Evolutionary conservation across 2,329 filamentous ascomycete species (phyloP).

Genomic region (Fusarium pseudonygamai): DNA sequence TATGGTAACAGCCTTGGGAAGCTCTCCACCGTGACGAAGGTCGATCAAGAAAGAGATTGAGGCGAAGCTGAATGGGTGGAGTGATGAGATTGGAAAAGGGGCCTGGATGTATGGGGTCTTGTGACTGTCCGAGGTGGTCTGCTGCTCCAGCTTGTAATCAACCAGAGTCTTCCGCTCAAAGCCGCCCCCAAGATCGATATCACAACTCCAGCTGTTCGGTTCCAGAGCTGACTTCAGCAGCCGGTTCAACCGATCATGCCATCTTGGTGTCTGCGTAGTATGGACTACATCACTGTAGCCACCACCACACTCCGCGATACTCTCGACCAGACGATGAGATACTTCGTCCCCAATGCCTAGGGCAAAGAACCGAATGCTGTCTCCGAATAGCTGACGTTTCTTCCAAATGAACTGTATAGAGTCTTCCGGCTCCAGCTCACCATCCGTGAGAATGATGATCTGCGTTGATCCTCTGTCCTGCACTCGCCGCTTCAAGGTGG

Average conservation of each 20-base stretch:
- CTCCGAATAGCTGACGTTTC: accelerated
- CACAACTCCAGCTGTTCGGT: not conserved
- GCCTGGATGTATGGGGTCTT: not conserved
- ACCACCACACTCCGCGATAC: not conserved
- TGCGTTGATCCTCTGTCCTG: accelerated
- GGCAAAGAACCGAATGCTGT: not conserved
- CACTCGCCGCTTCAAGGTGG: accelerated
- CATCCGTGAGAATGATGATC: not conserved
- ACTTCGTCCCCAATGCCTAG: accelerated
- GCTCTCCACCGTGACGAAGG: accelerated
- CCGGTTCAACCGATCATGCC: accelerated
- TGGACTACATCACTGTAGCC: not conserved
- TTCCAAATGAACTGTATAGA: not conserved
- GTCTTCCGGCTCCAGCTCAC: accelerated
- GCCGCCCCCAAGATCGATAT: accelerated
- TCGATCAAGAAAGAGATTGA: not conserved
- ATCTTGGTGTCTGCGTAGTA: not conserved
- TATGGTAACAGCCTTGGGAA: accelerated
- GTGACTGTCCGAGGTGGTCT: accelerated
- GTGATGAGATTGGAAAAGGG: not conserved
- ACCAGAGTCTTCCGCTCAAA: accelerated
- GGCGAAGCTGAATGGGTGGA: not conserved
- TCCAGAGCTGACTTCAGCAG: not conserved
- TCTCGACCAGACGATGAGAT: accelerated
- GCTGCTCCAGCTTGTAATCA: accelerated